phyloP scores from a whole-genome alignment of 768 basidiomycete genomes.

The Mycena amicta region DNA sequence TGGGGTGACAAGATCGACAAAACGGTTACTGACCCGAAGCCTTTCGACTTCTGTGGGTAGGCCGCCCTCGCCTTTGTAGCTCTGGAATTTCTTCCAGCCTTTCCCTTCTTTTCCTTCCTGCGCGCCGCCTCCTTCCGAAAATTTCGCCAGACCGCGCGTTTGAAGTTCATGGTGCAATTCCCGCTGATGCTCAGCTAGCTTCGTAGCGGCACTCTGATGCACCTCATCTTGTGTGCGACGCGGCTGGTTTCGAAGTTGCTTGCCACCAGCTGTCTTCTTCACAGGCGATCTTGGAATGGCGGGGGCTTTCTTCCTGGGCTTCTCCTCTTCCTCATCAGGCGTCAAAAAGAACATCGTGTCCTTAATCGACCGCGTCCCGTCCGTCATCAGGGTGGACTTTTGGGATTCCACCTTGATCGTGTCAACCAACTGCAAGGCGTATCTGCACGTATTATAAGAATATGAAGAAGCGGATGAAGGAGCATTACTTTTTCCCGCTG shows the following conservation, averaged over 20 bases:
- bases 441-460: conserved; percentile 48
- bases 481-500: conserved; percentile 69
- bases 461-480: conserved; percentile 19
- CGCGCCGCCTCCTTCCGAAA: conserved; percentile 79
- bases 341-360: conserved; percentile 88
- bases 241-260: conserved; percentile 89
- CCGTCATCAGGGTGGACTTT: conserved; percentile 71
- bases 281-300: conserved; percentile 56
- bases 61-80: conserved; percentile 93
- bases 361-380: conserved; percentile 81
- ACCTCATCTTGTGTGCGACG: conserved; percentile 86
- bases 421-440: conserved; percentile 86
- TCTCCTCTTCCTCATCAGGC: conserved; percentile 61
- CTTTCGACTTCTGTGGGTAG: conserved; percentile 83
- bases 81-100: conserved; percentile 93
- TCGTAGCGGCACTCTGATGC: conserved; percentile 73
- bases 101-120: conserved; percentile 84
- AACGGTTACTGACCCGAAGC: conserved; percentile 60
- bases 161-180: conserved; percentile 81
- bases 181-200: conserved; percentile 84
- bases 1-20: background rate
- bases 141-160: conserved; percentile 77
- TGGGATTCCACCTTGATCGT: conserved; percentile 78
- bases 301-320: conserved; percentile 55
- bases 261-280: conserved; percentile 80